Conservation (phyloP, 306 rosid genomes). For the Elaeagnus macrophylla region DNA sequence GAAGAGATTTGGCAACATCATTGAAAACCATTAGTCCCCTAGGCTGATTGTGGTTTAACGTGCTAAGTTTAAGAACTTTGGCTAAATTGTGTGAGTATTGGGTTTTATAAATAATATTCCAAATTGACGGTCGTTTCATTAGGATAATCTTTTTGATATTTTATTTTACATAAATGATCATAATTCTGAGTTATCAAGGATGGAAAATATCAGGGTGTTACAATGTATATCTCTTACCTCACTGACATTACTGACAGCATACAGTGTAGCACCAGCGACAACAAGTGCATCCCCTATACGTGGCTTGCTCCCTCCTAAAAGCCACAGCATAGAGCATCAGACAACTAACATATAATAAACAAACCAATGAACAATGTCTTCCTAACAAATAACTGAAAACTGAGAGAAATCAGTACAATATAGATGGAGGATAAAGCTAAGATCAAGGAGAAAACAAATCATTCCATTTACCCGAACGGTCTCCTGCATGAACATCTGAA, state of each 20-base stretch:
- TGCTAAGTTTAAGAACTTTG: too few species aligned
- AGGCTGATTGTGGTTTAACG: too few species aligned
- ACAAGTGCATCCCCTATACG: conserved; percentile 61
- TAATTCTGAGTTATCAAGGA: too few species aligned
- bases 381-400: conserved; percentile 2
- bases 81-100: too few species aligned
- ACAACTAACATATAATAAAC: conserved; percentile 5
- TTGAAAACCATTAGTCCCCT: too few species aligned
- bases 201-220: too few species aligned
- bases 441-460: background rate
- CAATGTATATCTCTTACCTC: conserved; percentile 51
- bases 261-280: conserved; percentile 71
- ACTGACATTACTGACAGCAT: conserved; percentile 78
- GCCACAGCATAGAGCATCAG: conserved; percentile 24
- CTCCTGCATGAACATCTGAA: conserved; percentile 87
- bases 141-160: too few species aligned
- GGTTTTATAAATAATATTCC: too few species aligned
- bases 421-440: background rate
- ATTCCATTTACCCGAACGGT: conserved; percentile 56
- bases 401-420: conserved; percentile 3
- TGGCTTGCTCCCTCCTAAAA: conserved; percentile 74
- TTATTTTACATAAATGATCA: too few species aligned
- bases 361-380: conserved; percentile 5
- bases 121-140: too few species aligned
- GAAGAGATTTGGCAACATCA: too few species aligned